Conservation (phyloP, 768 basidiomycete genomes). For the Pisolithus albus region DNA sequence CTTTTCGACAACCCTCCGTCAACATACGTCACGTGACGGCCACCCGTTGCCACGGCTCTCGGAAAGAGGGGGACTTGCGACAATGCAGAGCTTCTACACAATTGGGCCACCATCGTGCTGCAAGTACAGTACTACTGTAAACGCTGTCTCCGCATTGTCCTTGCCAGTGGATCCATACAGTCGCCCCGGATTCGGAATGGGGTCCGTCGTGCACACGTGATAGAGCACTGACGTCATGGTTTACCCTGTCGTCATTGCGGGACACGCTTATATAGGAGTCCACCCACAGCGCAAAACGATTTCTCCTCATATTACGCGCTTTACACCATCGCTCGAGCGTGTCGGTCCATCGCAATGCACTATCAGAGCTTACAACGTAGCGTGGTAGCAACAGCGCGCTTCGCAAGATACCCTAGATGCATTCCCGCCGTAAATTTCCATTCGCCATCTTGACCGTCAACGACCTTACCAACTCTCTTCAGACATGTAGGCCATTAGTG, state of each 20-base stretch:
- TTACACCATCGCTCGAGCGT: neutral
- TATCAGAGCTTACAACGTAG: neutral
- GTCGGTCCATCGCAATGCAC: neutral
- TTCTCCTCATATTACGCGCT: neutral
- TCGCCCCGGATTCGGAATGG: neutral
- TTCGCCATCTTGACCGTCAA: neutral
- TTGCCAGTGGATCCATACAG: neutral
- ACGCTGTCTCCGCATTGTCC: too few relatives aligned
- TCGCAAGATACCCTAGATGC: neutral
- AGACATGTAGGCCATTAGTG: constrained; percentile 11
- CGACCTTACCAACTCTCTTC: neutral
- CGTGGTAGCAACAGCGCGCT: neutral
- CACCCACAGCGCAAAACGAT: neutral
- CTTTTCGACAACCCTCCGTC: neutral
- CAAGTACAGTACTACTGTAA: too few relatives aligned
- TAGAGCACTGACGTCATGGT: neutral
- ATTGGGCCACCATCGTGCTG: too few relatives aligned
- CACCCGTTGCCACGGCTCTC: too few relatives aligned
- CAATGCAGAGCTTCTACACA: too few relatives aligned
- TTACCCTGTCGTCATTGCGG: too few relatives aligned
- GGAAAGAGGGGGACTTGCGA: too few relatives aligned
- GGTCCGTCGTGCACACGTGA: neutral
- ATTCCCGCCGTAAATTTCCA: constrained; percentile 1
- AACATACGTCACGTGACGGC: neutral
- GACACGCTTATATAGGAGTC: too few relatives aligned